These are phyloP conservation scores for Reutealis trisperma DNA, from an alignment of 345 rosid genomes.

Conservation along the genomic window DNA sequence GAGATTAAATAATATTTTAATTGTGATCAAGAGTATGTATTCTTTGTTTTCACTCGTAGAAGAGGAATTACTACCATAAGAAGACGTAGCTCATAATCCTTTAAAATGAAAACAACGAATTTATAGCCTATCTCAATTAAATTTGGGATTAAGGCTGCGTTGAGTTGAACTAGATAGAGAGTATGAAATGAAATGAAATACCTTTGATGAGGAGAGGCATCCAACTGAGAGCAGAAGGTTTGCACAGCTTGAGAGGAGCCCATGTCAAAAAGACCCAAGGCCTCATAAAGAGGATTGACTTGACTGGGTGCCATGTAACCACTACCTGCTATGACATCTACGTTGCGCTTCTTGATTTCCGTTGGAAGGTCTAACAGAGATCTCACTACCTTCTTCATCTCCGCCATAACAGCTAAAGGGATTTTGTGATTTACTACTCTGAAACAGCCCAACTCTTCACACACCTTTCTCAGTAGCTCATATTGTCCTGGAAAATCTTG, in stretches of 20 bases:
- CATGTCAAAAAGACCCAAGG: slow-evolving; percentile 74
- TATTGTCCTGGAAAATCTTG: slow-evolving; percentile 42
- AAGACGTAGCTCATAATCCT: no score
- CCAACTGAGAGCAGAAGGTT: slow-evolving; percentile 64
- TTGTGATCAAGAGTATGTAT: no score
- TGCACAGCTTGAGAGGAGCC: slow-evolving; percentile 60
- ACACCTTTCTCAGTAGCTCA: slow-evolving; percentile 50
- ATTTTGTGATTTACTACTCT: slow-evolving; percentile 68
- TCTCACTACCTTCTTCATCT: slow-evolving; percentile 65
- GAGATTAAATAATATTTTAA: no score
- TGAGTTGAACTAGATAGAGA: no score
- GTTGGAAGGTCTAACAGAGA: slow-evolving; percentile 65
- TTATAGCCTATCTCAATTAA: no score
- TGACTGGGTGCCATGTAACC: slow-evolving; percentile 61
- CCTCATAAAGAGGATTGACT: slow-evolving; percentile 77
- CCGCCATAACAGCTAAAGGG: slow-evolving; percentile 45
- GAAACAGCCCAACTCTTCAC: slow-evolving; percentile 85
- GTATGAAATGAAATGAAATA: slow-evolving; percentile 3
- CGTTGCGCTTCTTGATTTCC: slow-evolving; percentile 59
- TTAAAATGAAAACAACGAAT: no score
- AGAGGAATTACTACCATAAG: no score
- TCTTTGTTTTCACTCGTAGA: no score
- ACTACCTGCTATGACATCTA: slow-evolving; percentile 64
- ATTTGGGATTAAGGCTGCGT: no score
- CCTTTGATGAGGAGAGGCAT: slow-evolving; percentile 73